Base-by-base conservation (phyloP, 345 rosid genomes). In the Murraya paniculata region DNA sequence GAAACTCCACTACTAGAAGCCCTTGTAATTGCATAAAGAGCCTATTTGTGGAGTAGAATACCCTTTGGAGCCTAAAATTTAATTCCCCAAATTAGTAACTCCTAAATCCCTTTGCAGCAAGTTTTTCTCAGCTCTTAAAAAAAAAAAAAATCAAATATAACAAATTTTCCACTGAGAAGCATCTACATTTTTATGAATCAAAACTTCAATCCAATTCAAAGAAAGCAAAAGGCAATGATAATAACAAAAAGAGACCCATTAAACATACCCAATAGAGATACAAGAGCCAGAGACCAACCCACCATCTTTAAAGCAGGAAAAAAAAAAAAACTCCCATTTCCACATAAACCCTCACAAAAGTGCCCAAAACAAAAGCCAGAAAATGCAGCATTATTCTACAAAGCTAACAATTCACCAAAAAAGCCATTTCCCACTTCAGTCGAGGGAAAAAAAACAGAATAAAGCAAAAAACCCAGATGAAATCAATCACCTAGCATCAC, bases 301-400 rank as follows among this genome's bases (percentile, higher is more conserved):
- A 22, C 48, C 64, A 22, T 65, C 77, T 70, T 39, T 24, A 28
- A 48, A 35, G 60, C 33, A 9, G 13, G 41, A 2, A 10, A 36
- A 38, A 2, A 33, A 33, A 33, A 36, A 11, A 45, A 45, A 50
- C 75, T 78, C 75, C 21, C 68, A 59, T 24, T 45, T 59, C 14
- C 66, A 59, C 53, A 70, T 9, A 19, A 67, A 2, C 55, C 33
- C 7, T 38, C 76, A 75, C 78, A 39, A 72, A 73, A 71, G 75
- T 79, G 79, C 69, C 53, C 77, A 58, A 83, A 28, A 25, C 19
- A 69, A 69, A 28, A 3, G 50, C 59, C 67, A 77, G 57, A 35
- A 80, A 85, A 83, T 77, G 82, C 77, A 80, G 72, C 84, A 82
- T 77, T 83, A 67, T 75, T 68, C 21, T 64, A 55, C 38, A 72